Percentiles rank a stretch among this genome's conserved stretches.
Conservation (phyloP, 75 land plant species). For the Selaginella moellendorffii region DNA sequence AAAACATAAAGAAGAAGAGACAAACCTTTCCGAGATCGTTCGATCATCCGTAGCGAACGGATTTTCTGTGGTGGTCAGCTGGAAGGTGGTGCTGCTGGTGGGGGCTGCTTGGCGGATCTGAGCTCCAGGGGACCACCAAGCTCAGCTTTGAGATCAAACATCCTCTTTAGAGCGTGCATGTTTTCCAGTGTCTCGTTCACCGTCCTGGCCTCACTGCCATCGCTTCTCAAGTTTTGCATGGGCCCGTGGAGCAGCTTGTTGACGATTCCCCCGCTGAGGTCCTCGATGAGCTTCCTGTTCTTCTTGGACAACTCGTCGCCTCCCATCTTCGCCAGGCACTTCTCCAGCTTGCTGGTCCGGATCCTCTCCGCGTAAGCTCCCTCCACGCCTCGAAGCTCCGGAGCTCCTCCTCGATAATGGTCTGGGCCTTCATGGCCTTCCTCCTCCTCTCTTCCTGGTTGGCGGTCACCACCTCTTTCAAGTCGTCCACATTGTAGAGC, state of each 20-base stretch:
- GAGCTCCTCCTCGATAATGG: background rate
- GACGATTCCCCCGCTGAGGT: background rate
- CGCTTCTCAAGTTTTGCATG: conserved; percentile 5
- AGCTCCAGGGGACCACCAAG: no score
- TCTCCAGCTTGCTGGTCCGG: background rate
- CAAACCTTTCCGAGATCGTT: no score
- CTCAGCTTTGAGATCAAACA: conserved; percentile 4
- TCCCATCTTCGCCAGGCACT: conserved; percentile 3
- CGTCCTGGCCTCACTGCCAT: background rate
- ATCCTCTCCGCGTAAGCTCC: conserved; percentile 1
- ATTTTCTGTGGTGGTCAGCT: no score
- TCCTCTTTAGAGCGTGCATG: conserved; percentile 6
- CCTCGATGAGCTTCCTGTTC: background rate
- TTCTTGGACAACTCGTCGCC: background rate
- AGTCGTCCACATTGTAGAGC: conserved; percentile 8
- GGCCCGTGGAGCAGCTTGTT: conserved; percentile 8
- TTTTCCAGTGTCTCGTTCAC: conserved; percentile 1
- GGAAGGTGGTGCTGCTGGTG: no score
- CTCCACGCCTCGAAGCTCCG: conserved; percentile 7
- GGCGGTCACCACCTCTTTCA: background rate
- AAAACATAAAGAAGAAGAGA: no score
- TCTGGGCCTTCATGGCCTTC: conserved; percentile 6
- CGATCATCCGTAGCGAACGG: no score
- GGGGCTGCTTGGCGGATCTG: no score
- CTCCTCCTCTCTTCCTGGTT: background rate